Evolutionary conservation across 768 basidiomycete genomes (phyloP).

Genomic region (Pseudohyphozyma bogoriensis): DNA sequence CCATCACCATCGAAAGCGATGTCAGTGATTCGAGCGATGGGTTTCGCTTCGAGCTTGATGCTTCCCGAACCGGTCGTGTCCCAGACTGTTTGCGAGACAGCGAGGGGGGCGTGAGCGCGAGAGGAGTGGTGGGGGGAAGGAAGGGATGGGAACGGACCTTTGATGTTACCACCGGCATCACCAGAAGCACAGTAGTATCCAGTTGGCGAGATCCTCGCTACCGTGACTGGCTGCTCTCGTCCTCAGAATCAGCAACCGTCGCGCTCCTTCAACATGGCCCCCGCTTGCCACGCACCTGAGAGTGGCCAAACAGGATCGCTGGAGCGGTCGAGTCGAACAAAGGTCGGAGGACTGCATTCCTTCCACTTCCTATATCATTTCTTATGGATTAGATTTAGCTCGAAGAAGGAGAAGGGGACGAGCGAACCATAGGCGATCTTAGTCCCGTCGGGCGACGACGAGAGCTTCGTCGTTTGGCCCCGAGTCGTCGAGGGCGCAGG

Average conservation of each 20-base stretch:
- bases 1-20: conserved; percentile 92
- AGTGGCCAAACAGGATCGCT: not conserved
- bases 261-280: too few relatives aligned
- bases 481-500: not conserved
- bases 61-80: conserved; percentile 80
- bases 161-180: conserved; percentile 58
- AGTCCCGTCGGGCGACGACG: not conserved
- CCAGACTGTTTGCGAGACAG: conserved; percentile 52
- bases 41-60: conserved; percentile 27
- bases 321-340: not conserved
- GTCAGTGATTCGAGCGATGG: conserved; percentile 50
- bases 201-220: conserved; percentile 84
- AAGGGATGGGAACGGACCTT: conserved; percentile 31
- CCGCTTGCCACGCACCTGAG: not conserved
- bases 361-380: too few relatives aligned
- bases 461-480: not conserved
- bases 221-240: too few relatives aligned
- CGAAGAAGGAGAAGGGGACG: not conserved
- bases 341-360: not conserved
- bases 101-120: not conserved
- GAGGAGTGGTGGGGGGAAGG: not conserved
- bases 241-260: conserved; percentile 47
- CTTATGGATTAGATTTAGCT: not conserved
- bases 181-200: conserved; percentile 92
- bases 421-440: not conserved